Base-by-base conservation (phyloP, 2,329 filamentous ascomycete genomes). In the Pyricularia sp. region DNA sequence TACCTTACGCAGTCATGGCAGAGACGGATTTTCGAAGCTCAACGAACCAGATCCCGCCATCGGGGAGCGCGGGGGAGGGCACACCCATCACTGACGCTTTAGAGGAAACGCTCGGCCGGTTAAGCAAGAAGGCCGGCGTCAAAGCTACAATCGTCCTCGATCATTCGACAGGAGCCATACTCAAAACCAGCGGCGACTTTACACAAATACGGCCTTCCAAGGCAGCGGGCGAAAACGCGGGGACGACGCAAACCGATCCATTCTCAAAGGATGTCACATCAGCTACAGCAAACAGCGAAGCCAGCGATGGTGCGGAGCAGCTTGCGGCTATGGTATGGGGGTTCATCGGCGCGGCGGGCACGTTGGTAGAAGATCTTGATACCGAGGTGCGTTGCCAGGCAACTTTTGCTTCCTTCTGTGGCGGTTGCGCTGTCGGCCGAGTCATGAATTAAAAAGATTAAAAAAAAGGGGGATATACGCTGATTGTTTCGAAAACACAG, bases 131-230 rank as follows among this genome's bases (percentile, higher is more conserved):
- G 72, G 83, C 88, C 33, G 89, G 89, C 67, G 90, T 94, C 63
- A 89, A 89, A 73, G 89, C 88, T 70, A 89, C 89, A 65, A 81
- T 94, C 62, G 84, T 91, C 65, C 80, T 94, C 57, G 89, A 92
- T 70, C 85, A 89, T 65, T 77, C 83, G 16, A 88, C 84, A 26
- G 90, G 89, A 64, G 82, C 88, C 2, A 89, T 94, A 63, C 82
- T 94, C 64, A 89, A 88, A 72, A 89, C 87, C 7, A 89, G 84
- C 64, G 90, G 90, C 62, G 81, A 91, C 66, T 77, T 88, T 13
- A 83, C 86, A 1, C 81, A 82, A 16, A 81, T 88, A 62, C 79
- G 81, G 19, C 78, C 80, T 3, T 73, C 79, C 3, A 35, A 22
- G 70, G 30, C 31, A 22, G 24, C 55, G 33, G 53, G 62, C 40